Conservation (phyloP, 2,329 filamentous ascomycete species). For the Talaromyces funiculosus region DNA sequence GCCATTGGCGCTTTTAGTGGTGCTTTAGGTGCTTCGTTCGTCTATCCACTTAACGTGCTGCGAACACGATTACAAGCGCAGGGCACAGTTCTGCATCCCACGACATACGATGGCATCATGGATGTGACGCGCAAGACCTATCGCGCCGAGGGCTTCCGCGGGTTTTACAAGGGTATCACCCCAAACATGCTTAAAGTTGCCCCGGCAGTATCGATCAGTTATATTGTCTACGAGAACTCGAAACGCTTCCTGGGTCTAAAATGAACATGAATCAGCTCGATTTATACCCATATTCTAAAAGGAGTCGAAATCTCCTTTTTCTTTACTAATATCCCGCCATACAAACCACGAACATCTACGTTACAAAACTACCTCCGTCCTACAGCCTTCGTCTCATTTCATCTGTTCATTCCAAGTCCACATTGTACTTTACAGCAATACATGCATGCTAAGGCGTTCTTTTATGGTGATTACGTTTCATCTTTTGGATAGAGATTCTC, state of each 20-base stretch:
- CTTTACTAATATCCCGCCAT: background rate
- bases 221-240: conserved; percentile 86
- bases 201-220: conserved; percentile 90
- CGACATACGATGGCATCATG: conserved; percentile 83
- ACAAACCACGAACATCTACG: background rate
- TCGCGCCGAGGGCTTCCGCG: conserved; percentile 72
- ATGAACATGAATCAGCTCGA: conserved; percentile 23
- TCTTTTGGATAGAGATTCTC: background rate
- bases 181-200: conserved; percentile 95
- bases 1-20: conserved; percentile 87
- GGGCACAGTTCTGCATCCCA: conserved; percentile 83
- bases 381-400: conserved; percentile 8
- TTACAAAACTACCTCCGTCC: background rate
- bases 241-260: conserved; percentile 61
- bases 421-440: background rate
- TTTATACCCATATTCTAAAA: background rate
- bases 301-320: background rate
- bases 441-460: conserved; percentile 13
- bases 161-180: conserved; percentile 89
- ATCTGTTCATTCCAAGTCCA: background rate
- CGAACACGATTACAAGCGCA: conserved; percentile 90
- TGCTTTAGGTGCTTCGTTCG: conserved; percentile 84
- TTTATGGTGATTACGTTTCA: background rate
- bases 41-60: conserved; percentile 92
- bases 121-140: conserved; percentile 84